A percentile compares a stretch with the other conserved stretches of the same genome.
phyloP scores from a whole-genome alignment of 345 rosid genomes.

The Citrus reticulata region DNA sequence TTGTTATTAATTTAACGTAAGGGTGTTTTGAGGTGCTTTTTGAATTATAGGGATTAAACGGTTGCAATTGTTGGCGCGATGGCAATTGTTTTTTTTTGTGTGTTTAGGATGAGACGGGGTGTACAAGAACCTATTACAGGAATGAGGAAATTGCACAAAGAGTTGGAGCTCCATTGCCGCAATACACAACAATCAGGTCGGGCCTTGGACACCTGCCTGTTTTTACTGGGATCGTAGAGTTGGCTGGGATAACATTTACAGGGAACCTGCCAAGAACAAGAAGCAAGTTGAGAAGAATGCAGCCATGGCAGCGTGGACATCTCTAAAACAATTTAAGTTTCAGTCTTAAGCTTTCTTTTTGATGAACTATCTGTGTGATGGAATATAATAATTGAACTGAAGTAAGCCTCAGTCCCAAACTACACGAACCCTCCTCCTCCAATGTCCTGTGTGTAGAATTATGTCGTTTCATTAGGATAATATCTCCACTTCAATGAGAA shows the following conservation, averaged over 20 bases:
- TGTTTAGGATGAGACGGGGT: constrained; percentile 95
- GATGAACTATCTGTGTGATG: neutral
- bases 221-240: constrained; percentile 91
- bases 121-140: constrained; percentile 94
- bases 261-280: constrained; percentile 97
- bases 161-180: constrained; percentile 91
- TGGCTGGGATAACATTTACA: constrained; percentile 85
- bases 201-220: constrained; percentile 98
- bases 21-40: no score
- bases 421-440: neutral
- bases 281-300: constrained; percentile 99
- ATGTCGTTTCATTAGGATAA: neutral
- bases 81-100: constrained; percentile 12
- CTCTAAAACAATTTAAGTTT: constrained; percentile 80
- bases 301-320: constrained; percentile 98
- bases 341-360: neutral
- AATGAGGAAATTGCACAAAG: constrained; percentile 70
- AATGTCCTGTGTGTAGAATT: neutral
- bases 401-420: neutral
- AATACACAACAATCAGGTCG: constrained; percentile 80
- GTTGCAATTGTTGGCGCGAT: neutral
- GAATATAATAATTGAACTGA: neutral
- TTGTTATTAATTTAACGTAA: no score
- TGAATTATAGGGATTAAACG: no score
- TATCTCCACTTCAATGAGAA: no score